Evolutionary conservation across 805 yeast species (phyloP), one percentile per base, ranked within the genome.

Genomic region (Teunomyces atbi): DNA sequence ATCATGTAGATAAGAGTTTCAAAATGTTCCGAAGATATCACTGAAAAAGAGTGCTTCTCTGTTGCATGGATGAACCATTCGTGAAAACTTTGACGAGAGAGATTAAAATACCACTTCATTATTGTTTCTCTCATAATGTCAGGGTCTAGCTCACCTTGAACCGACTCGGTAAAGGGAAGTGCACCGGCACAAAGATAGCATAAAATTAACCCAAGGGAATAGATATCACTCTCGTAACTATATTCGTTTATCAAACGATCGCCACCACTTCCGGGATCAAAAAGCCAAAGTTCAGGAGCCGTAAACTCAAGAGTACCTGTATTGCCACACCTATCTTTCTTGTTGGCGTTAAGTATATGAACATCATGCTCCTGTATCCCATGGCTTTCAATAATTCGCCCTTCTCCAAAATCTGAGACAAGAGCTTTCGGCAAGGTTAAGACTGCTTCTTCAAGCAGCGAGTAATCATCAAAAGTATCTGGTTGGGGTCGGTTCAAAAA

Each of bases 401-500:
- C 87, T 62, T 90, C 97, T 3, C 97, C 97, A 62, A 90, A 86
- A 66, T 90, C 97, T 37, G 95, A 83, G 10, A 90, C 91, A 11
- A 89, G 71, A 1, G 88, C 79, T n/a, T 74, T 77, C 0, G 96
- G 96, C 10, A 84, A 69, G 20, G 50, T 49, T 5, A 54, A 45
- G 1, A 63, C 47, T 5, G 44, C 50, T 10, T 46, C 48, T 18
- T 56, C 60, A 19, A 59, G 54, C 18, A n/a, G 15, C 3, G 48
- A 20, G 6, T 21, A 16, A 18, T 38, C 35, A 4, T 32, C 29
- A 6, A 45, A 18, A 10, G 32, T 11, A 1, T 20, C 33, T 11
- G 36, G 11, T 26, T 19, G 45, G 21, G 3, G 28, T 15, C 20
- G 39, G 39, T 36, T 36, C 6, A 41, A 49, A 44, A 62, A 75